Conservation (phyloP, 257 asterid species). For the Rubia yunnanensis region DNA sequence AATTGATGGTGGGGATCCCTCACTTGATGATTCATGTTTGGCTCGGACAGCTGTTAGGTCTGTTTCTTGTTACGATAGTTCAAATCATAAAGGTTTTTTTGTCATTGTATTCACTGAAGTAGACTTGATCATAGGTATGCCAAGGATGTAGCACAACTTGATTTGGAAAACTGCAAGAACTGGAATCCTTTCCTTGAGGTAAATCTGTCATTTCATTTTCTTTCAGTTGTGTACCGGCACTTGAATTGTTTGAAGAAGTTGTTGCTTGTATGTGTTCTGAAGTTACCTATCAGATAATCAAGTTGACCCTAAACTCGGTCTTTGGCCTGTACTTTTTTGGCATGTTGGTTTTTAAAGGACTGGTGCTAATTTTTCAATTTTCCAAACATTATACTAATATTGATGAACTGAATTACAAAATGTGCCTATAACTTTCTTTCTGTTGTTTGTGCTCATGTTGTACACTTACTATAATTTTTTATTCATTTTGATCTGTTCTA, state of each 20-base stretch:
- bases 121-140: slow-evolving; percentile 44
- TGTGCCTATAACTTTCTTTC: background rate
- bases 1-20: slow-evolving; percentile 93
- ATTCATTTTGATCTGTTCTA: background rate
- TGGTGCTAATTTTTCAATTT: background rate
- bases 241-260: background rate
- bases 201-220: background rate
- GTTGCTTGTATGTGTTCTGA: background rate
- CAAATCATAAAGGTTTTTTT: slow-evolving; percentile 2
- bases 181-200: slow-evolving; percentile 99
- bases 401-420: background rate
- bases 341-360: background rate
- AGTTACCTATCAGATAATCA: background rate
- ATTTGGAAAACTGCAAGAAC: slow-evolving; percentile 61
- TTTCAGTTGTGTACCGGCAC: background rate
- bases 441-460: background rate
- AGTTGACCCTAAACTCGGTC: background rate
- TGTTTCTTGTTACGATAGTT: slow-evolving; percentile 14
- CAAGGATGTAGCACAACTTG: slow-evolving; percentile 63
- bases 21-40: slow-evolving; percentile 61
- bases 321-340: background rate
- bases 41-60: slow-evolving; percentile 71
- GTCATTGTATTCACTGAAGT: slow-evolving; percentile 20
- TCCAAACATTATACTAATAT: background rate
- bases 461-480: background rate